phyloP scores from a whole-genome alignment of 495 filamentous ascomycete genomes.

The Talaromyces nanjingensis region DNA sequence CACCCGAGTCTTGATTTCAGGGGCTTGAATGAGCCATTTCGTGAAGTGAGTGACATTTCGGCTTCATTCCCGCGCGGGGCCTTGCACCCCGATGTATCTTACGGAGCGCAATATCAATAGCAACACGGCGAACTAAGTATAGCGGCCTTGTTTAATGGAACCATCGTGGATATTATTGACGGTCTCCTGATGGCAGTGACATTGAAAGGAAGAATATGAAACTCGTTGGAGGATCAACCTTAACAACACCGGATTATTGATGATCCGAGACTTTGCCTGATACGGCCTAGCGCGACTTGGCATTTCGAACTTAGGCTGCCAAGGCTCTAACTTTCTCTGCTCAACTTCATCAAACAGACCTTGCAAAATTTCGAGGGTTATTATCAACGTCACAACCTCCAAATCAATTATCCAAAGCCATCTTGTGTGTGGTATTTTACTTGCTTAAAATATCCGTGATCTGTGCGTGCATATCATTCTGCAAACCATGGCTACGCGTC shows the following conservation, averaged over 20 bases:
- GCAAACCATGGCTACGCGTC: too few relatives aligned
- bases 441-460: too few relatives aligned
- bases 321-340: too few relatives aligned
- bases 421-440: too few relatives aligned
- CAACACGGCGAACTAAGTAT: background rate
- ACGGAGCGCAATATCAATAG: background rate
- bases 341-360: too few relatives aligned
- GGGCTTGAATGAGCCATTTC: background rate
- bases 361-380: too few relatives aligned
- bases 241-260: background rate
- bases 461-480: too few relatives aligned
- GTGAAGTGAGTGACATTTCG: background rate
- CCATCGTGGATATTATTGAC: background rate
- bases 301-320: too few relatives aligned
- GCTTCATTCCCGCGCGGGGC: background rate
- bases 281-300: background rate
- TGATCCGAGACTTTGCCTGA: background rate
- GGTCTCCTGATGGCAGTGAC: background rate
- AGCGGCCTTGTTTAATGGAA: too few relatives aligned
- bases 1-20: constrained; percentile 29
- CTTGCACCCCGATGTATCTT: background rate
- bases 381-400: too few relatives aligned
- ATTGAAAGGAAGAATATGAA: background rate
- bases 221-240: background rate
- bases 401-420: too few relatives aligned